These are phyloP conservation scores for Byssochlamys sp. DNA, from an alignment of 2,329 filamentous ascomycete species.

Conservation along the genomic window DNA sequence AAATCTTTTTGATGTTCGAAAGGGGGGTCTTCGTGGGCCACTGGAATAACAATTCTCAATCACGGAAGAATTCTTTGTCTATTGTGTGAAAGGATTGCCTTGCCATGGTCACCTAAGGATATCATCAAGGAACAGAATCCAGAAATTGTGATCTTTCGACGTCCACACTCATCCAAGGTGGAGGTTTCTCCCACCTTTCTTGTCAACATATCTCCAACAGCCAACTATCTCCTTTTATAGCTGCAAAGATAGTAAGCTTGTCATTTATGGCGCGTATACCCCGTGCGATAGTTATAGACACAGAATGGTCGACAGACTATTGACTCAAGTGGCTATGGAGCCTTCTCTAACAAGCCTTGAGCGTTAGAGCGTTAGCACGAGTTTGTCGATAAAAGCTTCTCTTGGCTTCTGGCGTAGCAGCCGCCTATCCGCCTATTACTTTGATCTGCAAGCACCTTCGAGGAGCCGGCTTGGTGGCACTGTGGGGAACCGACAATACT, in stretches of 20 bases:
- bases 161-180: background rate
- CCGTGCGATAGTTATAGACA: background rate
- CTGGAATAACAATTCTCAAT: background rate
- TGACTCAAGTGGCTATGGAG: background rate
- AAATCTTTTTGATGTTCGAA: background rate
- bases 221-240: background rate
- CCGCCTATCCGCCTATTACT: background rate
- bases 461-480: background rate
- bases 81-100: background rate
- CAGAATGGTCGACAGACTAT: background rate
- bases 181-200: background rate
- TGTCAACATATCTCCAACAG: background rate
- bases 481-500: background rate
- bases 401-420: background rate
- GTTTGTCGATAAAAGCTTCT: background rate
- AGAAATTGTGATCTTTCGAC: background rate
- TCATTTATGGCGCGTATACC: background rate
- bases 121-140: background rate
- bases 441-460: background rate
- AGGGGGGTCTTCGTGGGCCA: background rate
- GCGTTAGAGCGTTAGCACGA: background rate
- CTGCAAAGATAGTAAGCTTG: background rate
- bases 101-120: background rate
- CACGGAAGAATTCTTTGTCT: background rate
- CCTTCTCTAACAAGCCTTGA: background rate